Conservation (phyloP, 202 grass and related monocot genomes). For the Eragrostis tef region DNA sequence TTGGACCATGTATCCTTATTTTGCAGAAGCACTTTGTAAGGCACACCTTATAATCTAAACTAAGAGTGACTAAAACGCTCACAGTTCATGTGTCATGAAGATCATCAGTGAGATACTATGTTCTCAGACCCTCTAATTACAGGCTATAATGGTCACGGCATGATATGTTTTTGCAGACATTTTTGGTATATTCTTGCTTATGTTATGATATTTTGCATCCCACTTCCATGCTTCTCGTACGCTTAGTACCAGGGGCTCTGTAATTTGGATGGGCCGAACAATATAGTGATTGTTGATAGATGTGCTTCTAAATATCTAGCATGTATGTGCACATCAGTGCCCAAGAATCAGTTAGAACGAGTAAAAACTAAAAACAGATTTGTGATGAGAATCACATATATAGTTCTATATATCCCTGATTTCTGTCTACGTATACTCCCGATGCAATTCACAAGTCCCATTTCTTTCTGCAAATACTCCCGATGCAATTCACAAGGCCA, state of each 20-base stretch:
- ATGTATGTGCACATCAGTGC: neutral
- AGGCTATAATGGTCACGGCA: neutral
- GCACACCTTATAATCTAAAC: neutral
- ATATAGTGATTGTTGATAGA: neutral
- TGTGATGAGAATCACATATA: neutral
- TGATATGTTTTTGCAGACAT: neutral
- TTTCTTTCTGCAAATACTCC: neutral
- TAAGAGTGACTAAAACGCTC: neutral
- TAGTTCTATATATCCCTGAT: neutral
- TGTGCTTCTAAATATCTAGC: conserved; percentile 20
- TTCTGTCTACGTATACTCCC: neutral
- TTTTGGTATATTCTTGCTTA: neutral
- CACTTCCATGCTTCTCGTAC: neutral
- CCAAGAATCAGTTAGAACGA: neutral
- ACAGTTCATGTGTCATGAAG: neutral
- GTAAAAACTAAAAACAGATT: neutral
- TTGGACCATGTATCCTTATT: neutral
- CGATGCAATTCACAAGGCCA: neutral
- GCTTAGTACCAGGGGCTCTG: neutral
- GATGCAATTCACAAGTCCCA: neutral
- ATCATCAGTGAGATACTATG: neutral
- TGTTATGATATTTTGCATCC: neutral
- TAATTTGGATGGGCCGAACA: neutral
- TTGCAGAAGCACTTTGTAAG: neutral
- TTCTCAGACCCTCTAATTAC: neutral